These are phyloP conservation scores for Colletotrichum gloeosporioides DNA, from an alignment of 2,329 filamentous ascomycete species.

Conservation along the genomic window DNA sequence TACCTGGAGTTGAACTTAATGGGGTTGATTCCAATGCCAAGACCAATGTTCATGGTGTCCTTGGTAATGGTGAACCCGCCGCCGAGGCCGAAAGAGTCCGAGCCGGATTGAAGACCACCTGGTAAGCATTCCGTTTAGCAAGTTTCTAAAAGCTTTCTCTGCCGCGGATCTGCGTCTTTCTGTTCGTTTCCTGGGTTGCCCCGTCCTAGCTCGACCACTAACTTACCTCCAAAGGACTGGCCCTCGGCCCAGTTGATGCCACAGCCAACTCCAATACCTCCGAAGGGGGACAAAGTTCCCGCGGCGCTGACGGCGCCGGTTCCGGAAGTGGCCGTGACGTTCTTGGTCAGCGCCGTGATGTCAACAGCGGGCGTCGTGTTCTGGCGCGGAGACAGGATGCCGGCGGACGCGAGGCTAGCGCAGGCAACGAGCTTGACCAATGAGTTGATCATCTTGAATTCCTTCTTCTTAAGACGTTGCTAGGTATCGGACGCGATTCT, in stretches of 20 bases:
- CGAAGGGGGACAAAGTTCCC: conserved; percentile 6
- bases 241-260: conserved; percentile 12
- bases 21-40: conserved; percentile 5
- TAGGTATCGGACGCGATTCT: neutral
- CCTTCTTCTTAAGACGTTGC: neutral
- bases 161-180: too few species aligned
- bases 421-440: neutral
- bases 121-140: neutral
- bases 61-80: conserved; percentile 16
- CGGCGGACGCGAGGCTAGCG: conserved; percentile 1
- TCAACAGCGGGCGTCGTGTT: neutral
- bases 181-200: too few species aligned
- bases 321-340: neutral
- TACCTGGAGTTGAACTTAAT: conserved; percentile 10
- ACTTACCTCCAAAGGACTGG: conserved; percentile 10
- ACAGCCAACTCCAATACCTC: conserved; percentile 5
- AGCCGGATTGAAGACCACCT: conserved; percentile 13
- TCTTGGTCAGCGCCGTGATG: conserved; percentile 13
- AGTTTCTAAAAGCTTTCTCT: too few species aligned
- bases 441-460: neutral
- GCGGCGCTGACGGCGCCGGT: conserved; percentile 11
- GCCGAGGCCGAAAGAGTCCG: conserved; percentile 14
- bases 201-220: too few species aligned
- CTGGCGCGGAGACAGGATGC: neutral
- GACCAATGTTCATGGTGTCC: conserved; percentile 12